phyloP scores from a whole-genome alignment of 176 grass and related monocot species.

The Dendrocalamus sinicus region DNA sequence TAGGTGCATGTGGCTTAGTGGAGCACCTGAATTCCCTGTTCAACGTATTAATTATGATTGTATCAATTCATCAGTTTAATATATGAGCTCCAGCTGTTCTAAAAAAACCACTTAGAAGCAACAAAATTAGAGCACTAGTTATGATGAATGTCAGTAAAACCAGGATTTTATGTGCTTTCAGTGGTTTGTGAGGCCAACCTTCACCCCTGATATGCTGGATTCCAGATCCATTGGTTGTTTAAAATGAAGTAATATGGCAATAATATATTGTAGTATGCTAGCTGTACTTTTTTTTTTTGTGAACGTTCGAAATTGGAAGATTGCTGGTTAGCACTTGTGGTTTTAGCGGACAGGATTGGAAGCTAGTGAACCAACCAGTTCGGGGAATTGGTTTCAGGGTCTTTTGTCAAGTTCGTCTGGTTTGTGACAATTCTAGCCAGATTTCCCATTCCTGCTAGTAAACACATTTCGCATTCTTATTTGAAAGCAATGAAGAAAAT shows the following conservation, averaged over 20 bases:
- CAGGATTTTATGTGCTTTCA: constrained; percentile 7
- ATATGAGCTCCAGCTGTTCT: neutral
- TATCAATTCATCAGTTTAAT: neutral
- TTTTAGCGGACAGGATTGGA: neutral
- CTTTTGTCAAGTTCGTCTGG: neutral
- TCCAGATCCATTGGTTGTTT: neutral
- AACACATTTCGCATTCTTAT: constrained; percentile 1
- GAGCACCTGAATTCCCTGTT: neutral
- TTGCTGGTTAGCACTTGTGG: neutral
- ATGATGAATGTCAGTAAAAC: neutral
- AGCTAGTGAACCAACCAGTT: neutral
- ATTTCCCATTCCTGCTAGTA: neutral
- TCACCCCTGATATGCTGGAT: neutral
- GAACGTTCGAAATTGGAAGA: no score
- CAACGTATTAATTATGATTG: neutral
- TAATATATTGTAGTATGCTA: constrained; percentile 6
- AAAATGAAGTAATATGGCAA: neutral
- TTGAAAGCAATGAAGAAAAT: neutral
- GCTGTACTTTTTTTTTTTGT: neutral
- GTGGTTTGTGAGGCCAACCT: neutral
- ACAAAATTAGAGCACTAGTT: neutral
- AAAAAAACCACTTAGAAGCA: neutral
- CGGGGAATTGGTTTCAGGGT: neutral
- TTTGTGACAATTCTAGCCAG: neutral
- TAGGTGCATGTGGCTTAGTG: neutral